Evolutionary conservation across 495 filamentous ascomycete species (phyloP), one percentile per base, ranked within the genome.

Genomic region (Aspergillus bertholletiae): DNA sequence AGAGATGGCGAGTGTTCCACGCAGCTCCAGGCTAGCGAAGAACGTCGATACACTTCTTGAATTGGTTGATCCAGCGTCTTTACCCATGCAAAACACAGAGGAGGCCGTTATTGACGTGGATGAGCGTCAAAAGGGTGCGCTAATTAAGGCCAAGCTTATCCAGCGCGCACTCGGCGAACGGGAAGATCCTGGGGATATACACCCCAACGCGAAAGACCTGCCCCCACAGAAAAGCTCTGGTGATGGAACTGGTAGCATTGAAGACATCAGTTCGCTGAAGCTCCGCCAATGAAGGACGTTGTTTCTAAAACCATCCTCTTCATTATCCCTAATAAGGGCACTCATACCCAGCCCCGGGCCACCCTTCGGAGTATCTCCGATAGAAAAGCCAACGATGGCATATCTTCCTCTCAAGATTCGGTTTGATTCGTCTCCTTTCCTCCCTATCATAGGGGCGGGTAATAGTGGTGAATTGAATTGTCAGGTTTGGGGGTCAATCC

Each of bases 91-190:
- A 45, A 97, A 97, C 62, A 86, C 79, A 1, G 92, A 96, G 59
- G 90, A 92, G 41, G 84, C 88, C 5, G 88, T 96, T 18, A 84
- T 85, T 22, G 89, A 93, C 60, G 88, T 92, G 55, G 91, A 97
- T 58, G 89, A 94, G 65, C 78, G 92, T 30, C 58, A 94, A 48
- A 90, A 88, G 71, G 80, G 87, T 57, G 92, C 90, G 9, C 74
- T 85, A 49, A 83, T 84, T n/a, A 93, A 93, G 64, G 78, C 80
- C 1, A 93, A 89, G 67, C 80, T 97, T 45, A 87, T 96, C 41
- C 88, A 92, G 70, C 82, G 82, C 37, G 76, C 87, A 22, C 72
- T 88, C 15, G 85, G 86, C 0, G 88, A 90, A 58, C 65, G 63
- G 30, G 69, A 71, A 55, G 66, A 72, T 22, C 41, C 59, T 6